phyloP scores from a whole-genome alignment of 2,329 filamentous ascomycete genomes.

The Lizonia empirigonia region DNA sequence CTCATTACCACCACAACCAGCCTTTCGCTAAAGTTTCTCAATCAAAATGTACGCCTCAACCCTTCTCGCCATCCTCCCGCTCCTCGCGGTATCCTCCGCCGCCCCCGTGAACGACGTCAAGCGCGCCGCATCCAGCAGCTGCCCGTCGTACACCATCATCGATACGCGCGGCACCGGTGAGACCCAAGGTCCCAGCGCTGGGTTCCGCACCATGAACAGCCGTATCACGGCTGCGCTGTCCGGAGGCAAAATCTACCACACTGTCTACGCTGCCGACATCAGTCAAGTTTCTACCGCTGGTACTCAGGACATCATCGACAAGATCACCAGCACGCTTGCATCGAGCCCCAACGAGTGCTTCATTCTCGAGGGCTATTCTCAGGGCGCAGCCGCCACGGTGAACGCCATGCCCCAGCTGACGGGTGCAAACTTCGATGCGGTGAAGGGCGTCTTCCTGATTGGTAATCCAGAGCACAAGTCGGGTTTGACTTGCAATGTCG shows the following conservation, averaged over 20 bases:
- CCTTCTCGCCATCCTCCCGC: slow-evolving; percentile 12
- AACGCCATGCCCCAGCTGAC: slow-evolving; percentile 42
- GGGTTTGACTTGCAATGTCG: slow-evolving; percentile 45
- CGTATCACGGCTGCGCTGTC: slow-evolving; percentile 32
- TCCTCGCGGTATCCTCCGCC: slow-evolving; percentile 18
- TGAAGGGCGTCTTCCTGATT: slow-evolving; percentile 47
- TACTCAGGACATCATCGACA: slow-evolving; percentile 43
- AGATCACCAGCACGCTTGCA: slow-evolving; percentile 34
- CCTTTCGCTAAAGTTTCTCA: not conserved
- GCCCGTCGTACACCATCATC: slow-evolving; percentile 32
- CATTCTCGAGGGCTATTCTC: slow-evolving; percentile 48
- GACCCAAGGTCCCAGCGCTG: slow-evolving; percentile 22
- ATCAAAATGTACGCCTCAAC: slow-evolving; percentile 22
- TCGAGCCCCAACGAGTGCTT: slow-evolving; percentile 41
- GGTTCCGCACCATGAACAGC: slow-evolving; percentile 45
- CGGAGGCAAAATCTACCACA: slow-evolving; percentile 45
- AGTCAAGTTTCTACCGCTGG: slow-evolving; percentile 35
- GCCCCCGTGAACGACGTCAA: slow-evolving; percentile 16
- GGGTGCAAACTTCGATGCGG: slow-evolving; percentile 40
- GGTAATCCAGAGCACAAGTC: slow-evolving; percentile 43
- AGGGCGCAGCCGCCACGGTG: slow-evolving; percentile 46
- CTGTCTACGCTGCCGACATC: slow-evolving; percentile 40
- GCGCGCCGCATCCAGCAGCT: slow-evolving; percentile 18
- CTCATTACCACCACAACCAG: not conserved
- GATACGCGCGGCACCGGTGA: slow-evolving; percentile 33